phyloP scores from a whole-genome alignment of 2,329 filamentous ascomycete species.

The Monosporascus sp. region DNA sequence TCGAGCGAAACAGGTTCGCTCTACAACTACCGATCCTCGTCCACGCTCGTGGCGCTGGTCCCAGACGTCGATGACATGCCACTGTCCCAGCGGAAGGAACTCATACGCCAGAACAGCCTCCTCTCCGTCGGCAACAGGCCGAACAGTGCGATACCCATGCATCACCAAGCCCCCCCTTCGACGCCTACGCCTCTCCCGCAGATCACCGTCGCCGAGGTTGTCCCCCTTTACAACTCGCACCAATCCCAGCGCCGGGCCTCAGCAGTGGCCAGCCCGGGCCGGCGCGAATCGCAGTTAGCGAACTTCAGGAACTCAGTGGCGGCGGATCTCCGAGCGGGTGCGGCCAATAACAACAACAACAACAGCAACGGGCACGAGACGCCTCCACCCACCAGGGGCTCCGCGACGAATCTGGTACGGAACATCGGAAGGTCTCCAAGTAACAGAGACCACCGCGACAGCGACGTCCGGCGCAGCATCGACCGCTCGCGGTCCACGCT shows the following conservation, averaged over 20 bases:
- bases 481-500: constrained; percentile 51
- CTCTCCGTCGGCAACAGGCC: constrained; percentile 18
- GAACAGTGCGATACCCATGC: constrained; percentile 8
- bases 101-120: constrained; percentile 52
- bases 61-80: constrained; percentile 63
- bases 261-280: constrained; percentile 34
- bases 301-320: constrained; percentile 63
- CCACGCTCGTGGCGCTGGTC: constrained; percentile 22
- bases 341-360: constrained; percentile 25
- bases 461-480: constrained; percentile 42
- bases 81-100: constrained; percentile 59
- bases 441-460: constrained; percentile 24
- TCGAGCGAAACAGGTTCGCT: constrained; percentile 39
- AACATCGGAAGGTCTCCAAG: constrained; percentile 8
- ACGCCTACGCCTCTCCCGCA: constrained; percentile 9
- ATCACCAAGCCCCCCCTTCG: constrained; percentile 5
- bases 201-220: constrained; percentile 29
- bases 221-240: constrained; percentile 45
- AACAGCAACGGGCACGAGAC: constrained; percentile 31
- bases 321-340: constrained; percentile 49
- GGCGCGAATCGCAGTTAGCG: constrained; percentile 56
- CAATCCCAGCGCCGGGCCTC: constrained; percentile 44
- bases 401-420: constrained; percentile 21
- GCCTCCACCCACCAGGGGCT: constrained; percentile 25
- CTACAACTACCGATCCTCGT: constrained; percentile 24